Percentiles rank a stretch among this genome's conserved stretches.
Evolutionary conservation across 2,329 filamentous ascomycete genomes (phyloP).

Genomic region (Iodosphaeria phyllophila): DNA sequence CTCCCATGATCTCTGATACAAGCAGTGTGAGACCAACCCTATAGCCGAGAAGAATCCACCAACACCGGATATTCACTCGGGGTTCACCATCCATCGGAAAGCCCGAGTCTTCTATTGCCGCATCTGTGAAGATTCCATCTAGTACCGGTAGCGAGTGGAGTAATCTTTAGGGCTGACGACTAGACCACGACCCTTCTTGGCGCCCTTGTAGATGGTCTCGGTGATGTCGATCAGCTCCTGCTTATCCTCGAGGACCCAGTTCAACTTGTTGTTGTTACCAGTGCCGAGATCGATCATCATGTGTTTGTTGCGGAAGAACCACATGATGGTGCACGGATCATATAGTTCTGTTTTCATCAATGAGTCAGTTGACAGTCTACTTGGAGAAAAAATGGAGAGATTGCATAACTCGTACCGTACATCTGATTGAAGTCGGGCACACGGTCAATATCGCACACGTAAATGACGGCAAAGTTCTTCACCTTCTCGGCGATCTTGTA

Average conservation of each 20-base stretch:
- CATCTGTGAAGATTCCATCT: too few species aligned
- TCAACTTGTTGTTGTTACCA: conserved; percentile 96
- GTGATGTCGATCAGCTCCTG: conserved; percentile 97
- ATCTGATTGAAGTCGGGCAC: conserved; percentile 90
- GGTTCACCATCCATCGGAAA: too few species aligned
- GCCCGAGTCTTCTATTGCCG: too few species aligned
- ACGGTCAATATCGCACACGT: conserved; percentile 82
- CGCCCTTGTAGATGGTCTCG: conserved; percentile 94
- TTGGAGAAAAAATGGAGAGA: conserved; percentile 1
- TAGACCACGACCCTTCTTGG: conserved; percentile 91
- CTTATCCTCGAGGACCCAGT: conserved; percentile 93
- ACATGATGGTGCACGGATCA: conserved; percentile 90
- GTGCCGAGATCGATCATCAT: conserved; percentile 98
- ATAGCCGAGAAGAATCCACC: too few species aligned
- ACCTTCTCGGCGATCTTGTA: conserved; percentile 86
- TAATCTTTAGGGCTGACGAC: conserved; percentile 86
- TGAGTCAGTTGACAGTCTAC: conserved; percentile 2
- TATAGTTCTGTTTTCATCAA: conserved; percentile 33
- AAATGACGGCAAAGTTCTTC: conserved; percentile 85
- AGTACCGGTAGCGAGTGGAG: conserved; percentile 13
- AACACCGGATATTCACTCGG: too few species aligned
- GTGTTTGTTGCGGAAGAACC: conserved; percentile 95
- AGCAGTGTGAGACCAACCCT: too few species aligned
- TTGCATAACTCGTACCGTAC: conserved; percentile 48
- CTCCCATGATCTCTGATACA: too few species aligned